phyloP scores from a whole-genome alignment of 495 filamentous ascomycete genomes.

The Penicillium verhagenii region DNA sequence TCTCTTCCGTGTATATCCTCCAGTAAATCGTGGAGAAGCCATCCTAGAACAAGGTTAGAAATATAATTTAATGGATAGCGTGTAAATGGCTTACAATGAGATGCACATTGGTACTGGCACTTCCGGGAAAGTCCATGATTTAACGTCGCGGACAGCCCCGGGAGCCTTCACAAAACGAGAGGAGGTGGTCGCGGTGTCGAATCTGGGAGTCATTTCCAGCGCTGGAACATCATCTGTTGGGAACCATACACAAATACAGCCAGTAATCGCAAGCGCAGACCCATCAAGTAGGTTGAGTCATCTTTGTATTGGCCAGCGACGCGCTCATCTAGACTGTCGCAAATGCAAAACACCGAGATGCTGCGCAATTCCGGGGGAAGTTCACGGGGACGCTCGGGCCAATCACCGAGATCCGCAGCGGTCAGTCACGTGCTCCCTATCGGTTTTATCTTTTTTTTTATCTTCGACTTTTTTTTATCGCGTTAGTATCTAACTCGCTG shows the following conservation, averaged over 20 bases:
- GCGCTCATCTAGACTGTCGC: conserved; percentile 11
- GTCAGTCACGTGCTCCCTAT: conserved; percentile 37
- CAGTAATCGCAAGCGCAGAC: conserved; percentile 10
- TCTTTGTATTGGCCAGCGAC: conserved; percentile 8
- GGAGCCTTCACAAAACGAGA: conserved; percentile 31
- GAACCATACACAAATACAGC: conserved; percentile 9
- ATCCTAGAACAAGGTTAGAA: conserved; percentile 36
- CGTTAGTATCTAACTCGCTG: conserved; percentile 1
- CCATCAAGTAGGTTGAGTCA: conserved; percentile 25
- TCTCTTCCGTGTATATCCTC: conserved; percentile 50
- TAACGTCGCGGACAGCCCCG: conserved; percentile 30
- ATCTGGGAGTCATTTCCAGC: conserved; percentile 42
- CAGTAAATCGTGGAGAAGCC: conserved; percentile 50
- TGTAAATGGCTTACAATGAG: conserved; percentile 38
- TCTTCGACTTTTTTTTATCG: conserved; percentile 53
- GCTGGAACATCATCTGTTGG: conserved; percentile 6
- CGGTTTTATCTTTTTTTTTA: conserved; percentile 28
- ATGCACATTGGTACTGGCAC: conserved; percentile 47
- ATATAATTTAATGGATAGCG: too few relatives aligned
- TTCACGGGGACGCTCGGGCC: conserved; percentile 28
- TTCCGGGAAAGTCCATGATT: conserved; percentile 51
- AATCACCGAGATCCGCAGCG: conserved; percentile 22
- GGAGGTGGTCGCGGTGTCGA: conserved; percentile 20
- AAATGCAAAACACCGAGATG: conserved; percentile 12
- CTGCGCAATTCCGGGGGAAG: conserved; percentile 28